Conservation (phyloP, 805 yeast species). For the Metschnikowia drakensbergensis region DNA sequence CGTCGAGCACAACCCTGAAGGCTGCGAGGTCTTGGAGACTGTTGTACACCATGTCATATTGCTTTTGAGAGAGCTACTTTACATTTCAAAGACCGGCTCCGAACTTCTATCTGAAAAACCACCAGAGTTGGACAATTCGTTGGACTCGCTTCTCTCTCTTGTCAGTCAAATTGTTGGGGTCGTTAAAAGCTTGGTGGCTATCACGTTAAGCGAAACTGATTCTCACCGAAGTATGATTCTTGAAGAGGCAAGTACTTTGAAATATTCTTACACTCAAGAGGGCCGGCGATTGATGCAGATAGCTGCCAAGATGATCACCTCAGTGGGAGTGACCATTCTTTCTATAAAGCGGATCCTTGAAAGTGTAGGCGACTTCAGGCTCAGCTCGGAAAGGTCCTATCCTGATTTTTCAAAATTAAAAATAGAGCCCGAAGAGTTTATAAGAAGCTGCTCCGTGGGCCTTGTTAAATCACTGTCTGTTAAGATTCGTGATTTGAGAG, state of each 20-base stretch:
- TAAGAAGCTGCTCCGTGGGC: slow-evolving; percentile 58
- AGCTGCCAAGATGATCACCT: slow-evolving; percentile 56
- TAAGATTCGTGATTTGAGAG: slow-evolving; percentile 22
- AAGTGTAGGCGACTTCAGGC: slow-evolving; percentile 62
- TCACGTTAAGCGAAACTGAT: slow-evolving; percentile 43
- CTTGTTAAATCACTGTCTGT: slow-evolving; percentile 41
- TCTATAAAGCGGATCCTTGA: slow-evolving; percentile 51
- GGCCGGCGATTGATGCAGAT: slow-evolving; percentile 62
- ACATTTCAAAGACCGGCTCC: slow-evolving; percentile 51
- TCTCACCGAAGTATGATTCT: slow-evolving; percentile 27
- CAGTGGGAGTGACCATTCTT: slow-evolving; percentile 46
- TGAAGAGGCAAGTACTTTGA: slow-evolving; percentile 7
- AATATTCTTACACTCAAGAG: slow-evolving; percentile 58
- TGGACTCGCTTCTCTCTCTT: slow-evolving; percentile 55
- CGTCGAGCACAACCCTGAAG: slow-evolving; percentile 67
- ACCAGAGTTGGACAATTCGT: slow-evolving; percentile 42
- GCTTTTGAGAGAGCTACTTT: slow-evolving; percentile 58
- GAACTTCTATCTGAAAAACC: slow-evolving; percentile 38
- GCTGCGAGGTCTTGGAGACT: slow-evolving; percentile 64
- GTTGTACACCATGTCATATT: slow-evolving; percentile 67
- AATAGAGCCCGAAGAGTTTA: slow-evolving; percentile 57
- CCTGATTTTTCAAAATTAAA: slow-evolving; percentile 59
- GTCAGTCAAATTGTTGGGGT: slow-evolving; percentile 64
- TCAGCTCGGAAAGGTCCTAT: slow-evolving; percentile 57
- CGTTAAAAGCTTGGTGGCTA: slow-evolving; percentile 59